phyloP scores from a whole-genome alignment of 2,329 filamentous ascomycete species.

The Graphilbum sp. region DNA sequence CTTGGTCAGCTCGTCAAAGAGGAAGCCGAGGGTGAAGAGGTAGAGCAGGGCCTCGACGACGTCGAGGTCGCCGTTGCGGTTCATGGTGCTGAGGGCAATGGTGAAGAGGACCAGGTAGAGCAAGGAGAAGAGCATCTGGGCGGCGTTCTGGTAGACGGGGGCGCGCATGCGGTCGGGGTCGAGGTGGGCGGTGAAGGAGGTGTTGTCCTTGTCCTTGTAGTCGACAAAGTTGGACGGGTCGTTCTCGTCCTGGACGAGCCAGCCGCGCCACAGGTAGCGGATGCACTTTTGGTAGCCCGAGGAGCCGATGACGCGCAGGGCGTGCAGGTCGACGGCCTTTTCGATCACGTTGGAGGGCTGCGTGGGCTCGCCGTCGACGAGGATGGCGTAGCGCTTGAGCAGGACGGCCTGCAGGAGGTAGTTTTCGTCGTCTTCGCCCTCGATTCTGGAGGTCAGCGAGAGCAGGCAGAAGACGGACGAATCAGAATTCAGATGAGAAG shows the following conservation, averaged over 20 bases:
- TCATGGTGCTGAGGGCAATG: slow-evolving; percentile 84
- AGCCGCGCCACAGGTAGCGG: slow-evolving; percentile 81
- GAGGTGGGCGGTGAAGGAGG: slow-evolving; percentile 63
- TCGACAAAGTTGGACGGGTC: slow-evolving; percentile 81
- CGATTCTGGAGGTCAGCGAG: slow-evolving; percentile 46
- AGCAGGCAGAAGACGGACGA: not conserved
- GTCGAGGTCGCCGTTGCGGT: slow-evolving; percentile 69
- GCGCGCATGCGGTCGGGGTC: slow-evolving; percentile 90
- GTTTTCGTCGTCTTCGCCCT: slow-evolving; percentile 60
- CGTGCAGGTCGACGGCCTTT: slow-evolving; percentile 83
- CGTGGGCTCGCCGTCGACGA: slow-evolving; percentile 55
- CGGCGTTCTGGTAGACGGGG: slow-evolving; percentile 79
- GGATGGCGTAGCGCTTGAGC: slow-evolving; percentile 74
- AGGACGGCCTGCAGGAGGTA: slow-evolving; percentile 71
- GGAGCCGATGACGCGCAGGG: slow-evolving; percentile 72
- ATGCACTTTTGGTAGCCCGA: slow-evolving; percentile 96
- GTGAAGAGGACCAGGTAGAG: slow-evolving; percentile 78
- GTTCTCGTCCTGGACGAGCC: slow-evolving; percentile 89
- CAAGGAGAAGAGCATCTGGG: slow-evolving; percentile 72
- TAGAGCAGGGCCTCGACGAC: slow-evolving; percentile 72
- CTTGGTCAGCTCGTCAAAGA: slow-evolving; percentile 76
- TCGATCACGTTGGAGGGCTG: slow-evolving; percentile 77
- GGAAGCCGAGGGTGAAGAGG: slow-evolving; percentile 77
- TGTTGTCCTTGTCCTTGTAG: slow-evolving; percentile 69
- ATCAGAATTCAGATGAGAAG: not conserved